Evolutionary conservation across 2,329 filamentous ascomycete genomes (phyloP).

Genomic region (Phyllosticta capitalensis): DNA sequence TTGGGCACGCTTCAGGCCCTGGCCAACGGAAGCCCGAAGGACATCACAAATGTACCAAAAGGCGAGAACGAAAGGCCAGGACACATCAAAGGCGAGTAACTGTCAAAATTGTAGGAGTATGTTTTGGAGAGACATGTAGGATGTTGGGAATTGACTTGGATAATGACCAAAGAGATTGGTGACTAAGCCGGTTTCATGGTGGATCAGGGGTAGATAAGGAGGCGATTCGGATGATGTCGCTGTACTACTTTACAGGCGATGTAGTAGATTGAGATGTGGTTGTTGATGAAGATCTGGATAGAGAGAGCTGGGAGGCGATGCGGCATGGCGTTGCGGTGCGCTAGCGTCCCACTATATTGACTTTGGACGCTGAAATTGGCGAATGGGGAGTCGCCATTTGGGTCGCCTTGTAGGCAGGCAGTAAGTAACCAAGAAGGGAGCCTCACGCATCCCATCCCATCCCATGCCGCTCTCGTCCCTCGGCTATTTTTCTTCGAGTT

Average conservation of each 20-base stretch:
- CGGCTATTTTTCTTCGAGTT: background rate
- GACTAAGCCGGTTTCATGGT: no score
- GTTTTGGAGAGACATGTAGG: no score
- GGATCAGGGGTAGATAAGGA: background rate
- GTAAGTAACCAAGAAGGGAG: background rate
- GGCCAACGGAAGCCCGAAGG: background rate
- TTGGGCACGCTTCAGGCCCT: background rate
- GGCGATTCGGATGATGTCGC: background rate
- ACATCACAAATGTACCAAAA: background rate
- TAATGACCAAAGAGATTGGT: no score
- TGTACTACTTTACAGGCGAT: no score
- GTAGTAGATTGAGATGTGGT: background rate
- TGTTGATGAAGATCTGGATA: background rate
- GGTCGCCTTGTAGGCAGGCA: background rate
- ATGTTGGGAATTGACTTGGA: no score
- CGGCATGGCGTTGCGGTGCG: background rate
- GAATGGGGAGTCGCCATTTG: background rate
- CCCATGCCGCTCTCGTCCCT: background rate
- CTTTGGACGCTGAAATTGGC: background rate
- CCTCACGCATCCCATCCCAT: no score
- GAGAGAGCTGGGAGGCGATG: background rate
- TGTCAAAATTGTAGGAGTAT: background rate
- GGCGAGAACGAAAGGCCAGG: background rate
- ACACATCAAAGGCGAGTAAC: background rate
- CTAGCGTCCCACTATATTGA: background rate